Evolutionary conservation across 2,329 filamentous ascomycete genomes (phyloP), one percentile per base, ranked within the genome.

Genomic region (Trichophyton rubrum): DNA sequence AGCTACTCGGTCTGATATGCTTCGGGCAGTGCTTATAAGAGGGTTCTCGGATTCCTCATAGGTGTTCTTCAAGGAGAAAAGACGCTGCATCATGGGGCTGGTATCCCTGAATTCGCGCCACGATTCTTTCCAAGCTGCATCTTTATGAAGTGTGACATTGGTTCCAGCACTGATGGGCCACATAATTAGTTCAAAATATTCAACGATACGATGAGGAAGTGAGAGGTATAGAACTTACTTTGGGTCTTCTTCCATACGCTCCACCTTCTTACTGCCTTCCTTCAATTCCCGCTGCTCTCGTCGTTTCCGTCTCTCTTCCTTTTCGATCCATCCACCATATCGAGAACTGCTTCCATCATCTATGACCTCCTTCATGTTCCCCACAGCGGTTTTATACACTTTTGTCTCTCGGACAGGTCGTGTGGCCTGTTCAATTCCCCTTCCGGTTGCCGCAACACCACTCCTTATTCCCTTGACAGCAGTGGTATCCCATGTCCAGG

Each of bases 41-140:
- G 93, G 92, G 73, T 99, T 99, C 71, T 99, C 93, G 9, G 93
- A 97, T 76, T 99, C 93, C 66, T 95, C 87, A 77, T 97, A 97
- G 61, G 86, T 85, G 61, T 83, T 85, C 75, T 92, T 91, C 76
- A 96, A 84, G 71, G 81, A 85, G 76, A 96, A 96, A 63, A 96
- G 77, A 61, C 87, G 85, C 75, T 96, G 92, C 72, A 96, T 89
- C 62, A 96, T 76, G 67, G 87, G 90, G 75, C 87, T 96, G 65
- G 85, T 85, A 73, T 99, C 93, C 64, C 88, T 87, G 82, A 97
- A 99, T 58, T 93, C 88, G 68, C 87, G 85, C 93, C 93, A 99
- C n/a, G 90, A 90, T 74, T 97, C 92, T 77, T 96, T 96, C 90
- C 92, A 97, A 22, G 88, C 89, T 13, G 93, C 86, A 68, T 99